These are phyloP conservation scores for Andrographis paniculata DNA, from an alignment of 305 asterid genomes.

Conservation along the genomic window DNA sequence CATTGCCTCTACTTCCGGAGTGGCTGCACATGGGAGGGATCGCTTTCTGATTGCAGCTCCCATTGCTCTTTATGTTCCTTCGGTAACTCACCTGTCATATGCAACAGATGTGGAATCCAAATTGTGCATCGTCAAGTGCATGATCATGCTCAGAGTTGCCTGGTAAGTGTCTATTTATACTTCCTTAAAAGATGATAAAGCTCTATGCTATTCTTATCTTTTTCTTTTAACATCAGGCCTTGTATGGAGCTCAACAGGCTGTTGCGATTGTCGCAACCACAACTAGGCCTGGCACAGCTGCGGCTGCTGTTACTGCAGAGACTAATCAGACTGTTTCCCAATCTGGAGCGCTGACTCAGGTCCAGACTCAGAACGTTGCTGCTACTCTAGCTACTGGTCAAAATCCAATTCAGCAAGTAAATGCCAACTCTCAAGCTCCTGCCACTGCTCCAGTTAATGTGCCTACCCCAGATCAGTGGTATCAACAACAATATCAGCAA, in stretches of 20 bases:
- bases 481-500: constrained; percentile 84
- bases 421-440: constrained; percentile 41
- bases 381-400: constrained; percentile 44
- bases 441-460: constrained; percentile 32
- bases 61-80: constrained; percentile 74
- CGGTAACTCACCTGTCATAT: constrained; percentile 82
- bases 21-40: constrained; percentile 96
- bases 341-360: constrained; percentile 42
- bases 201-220: constrained; percentile 1
- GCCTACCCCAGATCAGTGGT: constrained; percentile 71
- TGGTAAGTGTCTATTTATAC: constrained; percentile 40
- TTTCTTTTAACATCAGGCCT: constrained; percentile 40
- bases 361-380: constrained; percentile 40
- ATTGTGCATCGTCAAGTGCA: constrained; percentile 91
- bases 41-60: constrained; percentile 56
- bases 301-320: constrained; percentile 32
- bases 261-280: constrained; percentile 26
- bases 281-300: constrained; percentile 33
- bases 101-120: constrained; percentile 84
- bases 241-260: constrained; percentile 53
- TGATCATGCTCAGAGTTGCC: constrained; percentile 83
- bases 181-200: constrained; percentile 1
- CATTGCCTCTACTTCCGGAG: constrained; percentile 79
- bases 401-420: constrained; percentile 35
- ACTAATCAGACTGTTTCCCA: constrained; percentile 36